phyloP scores from a whole-genome alignment of 306 rosid genomes.

The Cucumis hystrix region DNA sequence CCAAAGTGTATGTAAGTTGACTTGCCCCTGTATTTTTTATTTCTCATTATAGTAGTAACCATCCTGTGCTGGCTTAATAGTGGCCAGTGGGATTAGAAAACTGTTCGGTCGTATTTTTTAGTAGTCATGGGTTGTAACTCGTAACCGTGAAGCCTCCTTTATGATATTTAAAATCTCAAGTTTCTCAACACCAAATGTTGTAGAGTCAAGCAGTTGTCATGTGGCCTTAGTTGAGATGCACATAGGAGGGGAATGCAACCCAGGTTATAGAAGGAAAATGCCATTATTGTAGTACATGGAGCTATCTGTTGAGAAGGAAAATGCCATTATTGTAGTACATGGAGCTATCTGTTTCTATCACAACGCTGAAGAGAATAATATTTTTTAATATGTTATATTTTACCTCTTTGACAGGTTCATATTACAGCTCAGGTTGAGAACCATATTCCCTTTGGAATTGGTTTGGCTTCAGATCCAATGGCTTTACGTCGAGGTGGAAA shows the following conservation, averaged over 20 bases:
- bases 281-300: background rate
- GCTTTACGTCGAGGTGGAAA: slow-evolving; percentile 90
- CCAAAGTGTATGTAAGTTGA: slow-evolving; percentile 54
- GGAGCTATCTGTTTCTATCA: background rate
- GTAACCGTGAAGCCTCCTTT: background rate
- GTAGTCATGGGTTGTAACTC: background rate
- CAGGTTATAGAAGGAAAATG: background rate
- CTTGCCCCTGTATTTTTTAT: slow-evolving; percentile 2
- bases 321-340: background rate
- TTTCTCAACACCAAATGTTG: background rate
- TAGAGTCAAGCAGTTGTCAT: background rate
- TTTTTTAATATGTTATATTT: background rate
- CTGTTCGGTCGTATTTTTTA: background rate
- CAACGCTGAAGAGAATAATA: background rate
- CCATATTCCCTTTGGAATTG: slow-evolving; percentile 73
- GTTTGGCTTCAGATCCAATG: slow-evolving; percentile 95
- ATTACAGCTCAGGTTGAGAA: slow-evolving; percentile 41
- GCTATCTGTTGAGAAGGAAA: background rate
- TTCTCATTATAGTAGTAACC: background rate
- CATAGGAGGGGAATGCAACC: background rate
- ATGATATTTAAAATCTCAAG: background rate
- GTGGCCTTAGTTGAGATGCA: background rate
- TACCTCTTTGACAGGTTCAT: slow-evolving; percentile 50
- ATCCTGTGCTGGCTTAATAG: background rate
- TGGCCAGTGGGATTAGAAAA: background rate